A percentile compares a stretch with the other conserved stretches of the same genome.
Conservation (phyloP, 306 rosid genomes). For the Cucurbita ficifolia region DNA sequence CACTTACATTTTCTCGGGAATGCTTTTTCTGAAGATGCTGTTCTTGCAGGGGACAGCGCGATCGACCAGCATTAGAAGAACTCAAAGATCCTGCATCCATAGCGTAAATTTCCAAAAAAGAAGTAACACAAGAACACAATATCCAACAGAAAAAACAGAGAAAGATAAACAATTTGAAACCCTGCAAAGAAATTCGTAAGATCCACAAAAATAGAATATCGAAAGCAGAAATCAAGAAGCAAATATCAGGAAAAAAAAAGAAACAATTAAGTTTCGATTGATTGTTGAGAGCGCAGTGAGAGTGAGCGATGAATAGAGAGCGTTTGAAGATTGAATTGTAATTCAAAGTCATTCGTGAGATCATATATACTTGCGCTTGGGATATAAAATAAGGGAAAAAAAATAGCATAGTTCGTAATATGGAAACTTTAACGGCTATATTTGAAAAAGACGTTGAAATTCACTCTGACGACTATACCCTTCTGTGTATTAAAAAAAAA, state of each 20-base stretch:
- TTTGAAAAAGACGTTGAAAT: conserved; percentile 1
- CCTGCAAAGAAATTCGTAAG: neutral
- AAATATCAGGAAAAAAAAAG: neutral
- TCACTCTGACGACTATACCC: conserved; percentile 9
- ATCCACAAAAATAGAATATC: neutral
- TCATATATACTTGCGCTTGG: conserved; percentile 2
- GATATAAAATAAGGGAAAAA: neutral
- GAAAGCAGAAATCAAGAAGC: neutral
- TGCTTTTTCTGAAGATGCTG: conserved; percentile 19
- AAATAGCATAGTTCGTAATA: neutral
- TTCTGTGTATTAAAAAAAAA: neutral
- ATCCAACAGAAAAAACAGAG: neutral
- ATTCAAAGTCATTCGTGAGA: neutral
- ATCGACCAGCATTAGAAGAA: conserved; percentile 10
- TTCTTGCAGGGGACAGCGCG: conserved; percentile 23
- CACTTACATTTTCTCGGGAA: conserved; percentile 21
- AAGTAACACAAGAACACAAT: neutral
- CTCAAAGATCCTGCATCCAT: conserved; percentile 38
- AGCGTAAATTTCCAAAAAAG: conserved; percentile 2
- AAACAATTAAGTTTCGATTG: neutral
- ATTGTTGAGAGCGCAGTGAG: neutral
- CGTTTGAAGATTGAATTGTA: neutral
- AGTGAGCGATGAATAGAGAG: neutral
- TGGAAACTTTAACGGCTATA: conserved; percentile 13
- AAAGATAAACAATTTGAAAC: neutral